Conservation (phyloP, 192 early-diverging fungal genomes). For the Ambispora gerdemannii region DNA sequence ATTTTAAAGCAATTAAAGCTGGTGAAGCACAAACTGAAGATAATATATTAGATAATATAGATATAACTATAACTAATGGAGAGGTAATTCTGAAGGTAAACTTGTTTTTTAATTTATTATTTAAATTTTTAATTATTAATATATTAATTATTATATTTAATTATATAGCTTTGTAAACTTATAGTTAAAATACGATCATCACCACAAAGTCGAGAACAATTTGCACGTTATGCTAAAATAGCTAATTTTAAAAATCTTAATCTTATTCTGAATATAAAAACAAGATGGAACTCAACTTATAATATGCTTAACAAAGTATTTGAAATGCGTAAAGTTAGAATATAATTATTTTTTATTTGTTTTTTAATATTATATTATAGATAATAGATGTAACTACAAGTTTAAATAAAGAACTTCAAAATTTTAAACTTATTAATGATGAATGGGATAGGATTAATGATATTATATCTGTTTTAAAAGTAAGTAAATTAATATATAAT, state of each 20-base stretch:
- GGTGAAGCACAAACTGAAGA: not conserved
- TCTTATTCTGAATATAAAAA: not conserved
- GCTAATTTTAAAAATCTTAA: not conserved
- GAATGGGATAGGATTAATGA: too few relatives aligned
- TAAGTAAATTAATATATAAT: too few relatives aligned
- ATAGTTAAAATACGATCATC: constrained; percentile 18
- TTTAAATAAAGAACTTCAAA: constrained; percentile 1
- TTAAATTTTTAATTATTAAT: not conserved
- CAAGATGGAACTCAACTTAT: not conserved
- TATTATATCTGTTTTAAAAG: too few relatives aligned
- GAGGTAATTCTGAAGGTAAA: constrained; percentile 1
- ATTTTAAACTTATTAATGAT: too few relatives aligned
- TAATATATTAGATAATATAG: not conserved
- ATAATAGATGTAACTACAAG: not conserved
- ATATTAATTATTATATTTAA: constrained; percentile 5
- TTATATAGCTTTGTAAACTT: not conserved
- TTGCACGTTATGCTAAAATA: not conserved
- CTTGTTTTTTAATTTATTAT: not conserved
- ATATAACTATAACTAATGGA: not conserved
- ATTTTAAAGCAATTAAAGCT: not conserved
- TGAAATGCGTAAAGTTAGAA: not conserved
- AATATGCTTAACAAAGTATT: not conserved
- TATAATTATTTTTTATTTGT: not conserved
- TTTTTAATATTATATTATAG: not conserved
- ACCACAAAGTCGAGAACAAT: constrained; percentile 4